These are phyloP conservation scores for Colletotrichum karsti DNA, from an alignment of 2,329 filamentous ascomycete species.

Conservation along the genomic window DNA sequence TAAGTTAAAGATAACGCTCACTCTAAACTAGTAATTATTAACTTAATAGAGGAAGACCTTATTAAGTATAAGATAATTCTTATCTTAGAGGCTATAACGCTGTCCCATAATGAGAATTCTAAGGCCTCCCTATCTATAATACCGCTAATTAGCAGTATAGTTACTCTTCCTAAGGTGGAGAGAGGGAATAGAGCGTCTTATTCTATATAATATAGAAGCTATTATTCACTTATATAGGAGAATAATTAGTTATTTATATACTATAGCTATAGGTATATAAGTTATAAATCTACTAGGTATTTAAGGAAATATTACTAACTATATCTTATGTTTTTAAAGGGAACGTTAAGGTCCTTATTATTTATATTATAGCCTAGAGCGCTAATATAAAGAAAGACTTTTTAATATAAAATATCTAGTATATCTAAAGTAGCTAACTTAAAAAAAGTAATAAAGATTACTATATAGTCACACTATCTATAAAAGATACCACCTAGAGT, in stretches of 20 bases:
- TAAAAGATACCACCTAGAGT: not conserved
- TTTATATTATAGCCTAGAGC: not conserved
- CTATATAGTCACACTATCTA: not conserved
- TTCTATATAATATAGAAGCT: not conserved
- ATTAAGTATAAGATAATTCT: not conserved
- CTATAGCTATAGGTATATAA: not conserved
- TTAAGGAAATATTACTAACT: not conserved
- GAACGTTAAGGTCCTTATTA: not conserved
- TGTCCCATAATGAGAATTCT: not conserved
- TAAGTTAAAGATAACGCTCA: not conserved
- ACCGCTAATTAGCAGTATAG: not conserved
- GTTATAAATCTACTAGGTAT: not conserved
- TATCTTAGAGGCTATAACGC: not conserved
- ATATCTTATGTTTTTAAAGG: not conserved
- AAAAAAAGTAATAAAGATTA: not conserved
- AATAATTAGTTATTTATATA: not conserved
- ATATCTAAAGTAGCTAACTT: not conserved
- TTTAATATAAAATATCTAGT: not conserved
- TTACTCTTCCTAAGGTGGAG: not conserved
- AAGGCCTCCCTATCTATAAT: not conserved
- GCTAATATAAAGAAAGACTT: not conserved
- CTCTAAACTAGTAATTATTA: not conserved
- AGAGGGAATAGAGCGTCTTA: not conserved
- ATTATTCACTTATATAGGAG: not conserved
- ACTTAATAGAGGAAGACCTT: not conserved